Evolutionary conservation across 2,329 filamentous ascomycete species (phyloP).

Genomic region (Colletotrichum cordylinicola): DNA sequence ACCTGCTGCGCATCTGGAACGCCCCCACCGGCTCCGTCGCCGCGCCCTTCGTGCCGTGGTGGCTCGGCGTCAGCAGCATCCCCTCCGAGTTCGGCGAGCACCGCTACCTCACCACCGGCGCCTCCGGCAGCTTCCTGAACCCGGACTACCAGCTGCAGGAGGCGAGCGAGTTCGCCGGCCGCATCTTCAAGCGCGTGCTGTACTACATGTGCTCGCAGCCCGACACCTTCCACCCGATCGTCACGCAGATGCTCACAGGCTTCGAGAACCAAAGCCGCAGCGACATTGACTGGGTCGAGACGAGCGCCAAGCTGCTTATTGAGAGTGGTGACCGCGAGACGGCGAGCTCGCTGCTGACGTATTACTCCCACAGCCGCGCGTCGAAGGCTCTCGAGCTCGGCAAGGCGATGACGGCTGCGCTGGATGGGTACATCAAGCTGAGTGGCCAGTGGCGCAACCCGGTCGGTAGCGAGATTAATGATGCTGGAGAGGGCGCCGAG

Average conservation of each 20-base stretch:
- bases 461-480: slow-evolving; percentile 35
- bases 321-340: slow-evolving; percentile 22
- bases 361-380: slow-evolving; percentile 28
- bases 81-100: slow-evolving; percentile 32
- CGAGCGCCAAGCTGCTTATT: slow-evolving; percentile 24
- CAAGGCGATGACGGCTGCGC: slow-evolving; percentile 22
- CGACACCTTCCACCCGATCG: slow-evolving; percentile 25
- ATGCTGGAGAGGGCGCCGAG: slow-evolving; percentile 34
- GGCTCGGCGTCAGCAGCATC: slow-evolving; percentile 29
- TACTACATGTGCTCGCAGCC: slow-evolving; percentile 34
- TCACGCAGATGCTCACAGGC: slow-evolving; percentile 27
- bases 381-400: slow-evolving; percentile 27
- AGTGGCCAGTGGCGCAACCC: slow-evolving; percentile 27
- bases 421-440: slow-evolving; percentile 30
- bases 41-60: slow-evolving; percentile 32
- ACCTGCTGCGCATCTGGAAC: slow-evolving; percentile 29
- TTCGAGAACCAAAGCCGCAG: slow-evolving; percentile 28
- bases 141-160: slow-evolving; percentile 31
- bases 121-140: slow-evolving; percentile 29
- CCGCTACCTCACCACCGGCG: slow-evolving; percentile 31
- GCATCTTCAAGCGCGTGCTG: slow-evolving; percentile 32
- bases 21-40: slow-evolving; percentile 31
- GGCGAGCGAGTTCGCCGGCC: slow-evolving; percentile 29
- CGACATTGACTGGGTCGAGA: slow-evolving; percentile 28
- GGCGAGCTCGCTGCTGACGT: slow-evolving; percentile 25